Evolutionary conservation across 2,329 filamentous ascomycete genomes (phyloP).

Genomic region (Chaetomiaceae sp.): DNA sequence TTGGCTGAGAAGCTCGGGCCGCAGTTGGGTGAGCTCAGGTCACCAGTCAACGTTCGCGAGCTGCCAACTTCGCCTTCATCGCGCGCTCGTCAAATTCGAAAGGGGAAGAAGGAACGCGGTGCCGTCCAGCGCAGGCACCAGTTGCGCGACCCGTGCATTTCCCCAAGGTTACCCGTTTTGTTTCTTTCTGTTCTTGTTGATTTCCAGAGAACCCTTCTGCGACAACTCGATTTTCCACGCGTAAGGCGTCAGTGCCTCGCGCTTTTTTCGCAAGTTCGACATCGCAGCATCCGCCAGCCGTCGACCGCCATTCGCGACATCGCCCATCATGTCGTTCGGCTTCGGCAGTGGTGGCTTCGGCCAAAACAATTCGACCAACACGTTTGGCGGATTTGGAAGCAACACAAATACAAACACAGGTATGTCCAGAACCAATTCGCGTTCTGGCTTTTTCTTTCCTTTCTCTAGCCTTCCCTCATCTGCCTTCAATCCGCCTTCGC

Average conservation of each 20-base stretch:
- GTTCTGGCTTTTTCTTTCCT: constrained; percentile 14
- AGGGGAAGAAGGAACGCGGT: constrained; percentile 10
- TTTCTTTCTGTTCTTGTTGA: neutral
- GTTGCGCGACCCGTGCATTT: constrained; percentile 4
- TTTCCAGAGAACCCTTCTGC: neutral
- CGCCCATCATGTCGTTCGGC: constrained; percentile 48
- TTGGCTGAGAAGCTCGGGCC: constrained; percentile 9
- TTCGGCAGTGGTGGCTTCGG: constrained; percentile 55
- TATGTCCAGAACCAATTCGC: constrained; percentile 43
- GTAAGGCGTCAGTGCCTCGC: constrained; percentile 11
- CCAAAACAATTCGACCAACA: constrained; percentile 43
- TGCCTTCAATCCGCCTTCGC: constrained; percentile 4
- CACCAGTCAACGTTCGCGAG: constrained; percentile 12
- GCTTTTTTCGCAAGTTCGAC: constrained; percentile 4
- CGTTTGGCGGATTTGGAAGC: constrained; percentile 53
- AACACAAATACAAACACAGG: constrained; percentile 42
- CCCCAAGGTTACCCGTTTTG: neutral
- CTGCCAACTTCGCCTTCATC: constrained; percentile 15
- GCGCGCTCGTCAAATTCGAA: constrained; percentile 5
- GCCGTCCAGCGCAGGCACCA: constrained; percentile 5
- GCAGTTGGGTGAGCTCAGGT: constrained; percentile 7
- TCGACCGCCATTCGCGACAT: constrained; percentile 1
- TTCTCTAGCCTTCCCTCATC: neutral
- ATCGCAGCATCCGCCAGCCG: neutral
- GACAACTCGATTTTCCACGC: constrained; percentile 4